These are phyloP conservation scores for Pythium brachiatum DNA, from an alignment of 352 stramenopile genomes.

Conservation along the genomic window DNA sequence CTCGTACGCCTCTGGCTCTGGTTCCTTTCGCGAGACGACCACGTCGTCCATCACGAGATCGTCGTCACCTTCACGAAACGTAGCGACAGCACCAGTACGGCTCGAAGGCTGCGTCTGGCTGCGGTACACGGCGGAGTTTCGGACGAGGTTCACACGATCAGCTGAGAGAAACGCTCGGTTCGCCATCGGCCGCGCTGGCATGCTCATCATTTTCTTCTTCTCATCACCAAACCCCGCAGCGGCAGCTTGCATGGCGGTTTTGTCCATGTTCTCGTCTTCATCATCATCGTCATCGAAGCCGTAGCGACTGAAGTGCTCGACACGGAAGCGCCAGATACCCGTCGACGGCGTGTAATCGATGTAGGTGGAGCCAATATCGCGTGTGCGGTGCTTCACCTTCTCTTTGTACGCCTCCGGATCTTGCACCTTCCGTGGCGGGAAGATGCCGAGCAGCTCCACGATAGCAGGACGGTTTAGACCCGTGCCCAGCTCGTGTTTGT, in stretches of 20 bases:
- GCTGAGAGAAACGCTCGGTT: conserved; percentile 9
- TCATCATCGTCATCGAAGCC: conserved; percentile 62
- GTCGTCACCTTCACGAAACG: conserved; percentile 19
- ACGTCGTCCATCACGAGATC: conserved; percentile 14
- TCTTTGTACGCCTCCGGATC: conserved; percentile 68
- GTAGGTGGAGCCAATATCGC: conserved; percentile 74
- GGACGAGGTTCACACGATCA: conserved; percentile 19
- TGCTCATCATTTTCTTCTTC: conserved; percentile 24
- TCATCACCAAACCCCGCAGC: conserved; percentile 14
- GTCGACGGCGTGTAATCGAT: conserved; percentile 72
- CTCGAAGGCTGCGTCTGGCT: conserved; percentile 4
- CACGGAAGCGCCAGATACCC: conserved; percentile 82
- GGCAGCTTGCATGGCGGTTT: background rate
- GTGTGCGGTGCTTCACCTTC: conserved; percentile 70
- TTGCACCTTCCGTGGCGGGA: conserved; percentile 60
- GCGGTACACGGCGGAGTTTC: conserved; percentile 24
- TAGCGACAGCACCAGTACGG: conserved; percentile 9
- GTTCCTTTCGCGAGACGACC: background rate
- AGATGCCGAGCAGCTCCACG: conserved; percentile 76
- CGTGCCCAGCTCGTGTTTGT: conserved; percentile 71
- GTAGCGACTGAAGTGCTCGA: conserved; percentile 87
- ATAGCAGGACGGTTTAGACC: conserved; percentile 78
- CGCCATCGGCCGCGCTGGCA: background rate
- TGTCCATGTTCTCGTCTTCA: conserved; percentile 44
- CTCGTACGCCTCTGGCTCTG: background rate